These are phyloP conservation scores for Fremontodendron californicum DNA, from an alignment of 345 rosid species.

Conservation along the genomic window DNA sequence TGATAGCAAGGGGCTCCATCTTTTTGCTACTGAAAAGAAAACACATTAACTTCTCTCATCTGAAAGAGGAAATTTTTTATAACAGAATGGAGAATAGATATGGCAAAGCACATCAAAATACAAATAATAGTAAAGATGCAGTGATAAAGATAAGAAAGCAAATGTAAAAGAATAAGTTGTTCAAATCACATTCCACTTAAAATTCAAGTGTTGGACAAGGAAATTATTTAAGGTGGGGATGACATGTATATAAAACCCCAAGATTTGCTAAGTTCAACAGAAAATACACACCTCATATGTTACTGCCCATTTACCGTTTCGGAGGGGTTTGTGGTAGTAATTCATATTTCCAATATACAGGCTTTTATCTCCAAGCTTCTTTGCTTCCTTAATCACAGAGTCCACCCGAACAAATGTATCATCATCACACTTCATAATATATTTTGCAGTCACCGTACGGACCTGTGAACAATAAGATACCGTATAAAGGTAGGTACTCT, in stretches of 20 bases:
- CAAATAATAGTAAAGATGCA: background rate
- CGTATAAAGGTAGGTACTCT: background rate
- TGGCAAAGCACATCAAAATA: background rate
- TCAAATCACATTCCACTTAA: slow-evolving; percentile 4
- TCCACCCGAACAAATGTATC: slow-evolving; percentile 92
- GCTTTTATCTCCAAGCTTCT: slow-evolving; percentile 52
- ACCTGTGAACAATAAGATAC: slow-evolving; percentile 21
- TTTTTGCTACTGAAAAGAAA: background rate
- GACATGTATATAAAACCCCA: background rate
- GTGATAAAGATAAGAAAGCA: background rate
- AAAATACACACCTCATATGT: slow-evolving; percentile 69
- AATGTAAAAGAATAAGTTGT: background rate
- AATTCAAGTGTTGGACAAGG: background rate
- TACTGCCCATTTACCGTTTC: slow-evolving; percentile 96
- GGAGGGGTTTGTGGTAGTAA: slow-evolving; percentile 85
- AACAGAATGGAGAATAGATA: background rate
- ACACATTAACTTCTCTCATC: background rate
- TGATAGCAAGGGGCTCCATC: background rate
- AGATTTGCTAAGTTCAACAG: slow-evolving; percentile 4
- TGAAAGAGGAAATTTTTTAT: background rate
- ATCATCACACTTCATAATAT: slow-evolving; percentile 90
- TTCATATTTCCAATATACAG: slow-evolving; percentile 86
- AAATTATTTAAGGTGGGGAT: background rate
- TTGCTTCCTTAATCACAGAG: slow-evolving; percentile 69
- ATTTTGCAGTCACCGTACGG: slow-evolving; percentile 40